phyloP scores from a whole-genome alignment of 2,329 filamentous ascomycete species.

The Fusarium guadeloupense region DNA sequence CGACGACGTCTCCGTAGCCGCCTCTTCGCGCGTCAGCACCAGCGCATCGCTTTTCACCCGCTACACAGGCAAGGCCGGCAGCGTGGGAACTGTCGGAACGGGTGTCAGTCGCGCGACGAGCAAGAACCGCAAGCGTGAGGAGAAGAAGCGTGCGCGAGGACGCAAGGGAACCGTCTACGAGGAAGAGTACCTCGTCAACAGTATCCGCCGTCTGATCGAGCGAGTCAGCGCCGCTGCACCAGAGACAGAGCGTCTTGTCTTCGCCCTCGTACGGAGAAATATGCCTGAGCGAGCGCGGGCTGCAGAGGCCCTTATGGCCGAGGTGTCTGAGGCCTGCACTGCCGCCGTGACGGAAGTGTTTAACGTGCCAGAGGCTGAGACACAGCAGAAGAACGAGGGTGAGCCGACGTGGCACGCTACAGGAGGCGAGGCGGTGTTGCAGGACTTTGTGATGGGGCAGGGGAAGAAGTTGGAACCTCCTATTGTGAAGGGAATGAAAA shows the following conservation, averaged over 20 bases:
- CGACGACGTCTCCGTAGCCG: conserved; percentile 91
- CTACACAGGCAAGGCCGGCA: conserved; percentile 78
- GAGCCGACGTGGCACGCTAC: conserved; percentile 48
- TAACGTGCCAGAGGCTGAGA: conserved; percentile 26
- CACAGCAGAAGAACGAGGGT: conserved; percentile 30
- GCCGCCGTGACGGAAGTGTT: conserved; percentile 78
- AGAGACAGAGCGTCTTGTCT: conserved; percentile 79
- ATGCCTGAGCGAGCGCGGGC: conserved; percentile 90
- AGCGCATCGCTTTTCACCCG: conserved; percentile 90
- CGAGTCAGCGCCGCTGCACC: conserved; percentile 76
- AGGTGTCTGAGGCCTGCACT: conserved; percentile 76
- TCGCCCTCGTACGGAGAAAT: conserved; percentile 77
- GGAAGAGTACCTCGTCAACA: conserved; percentile 95
- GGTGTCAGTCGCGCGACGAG: conserved; percentile 80
- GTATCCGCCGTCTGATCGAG: conserved; percentile 83
- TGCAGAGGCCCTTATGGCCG: conserved; percentile 76
- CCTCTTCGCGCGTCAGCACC: conserved; percentile 81
- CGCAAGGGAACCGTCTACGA: conserved; percentile 98
- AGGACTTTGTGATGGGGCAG: conserved; percentile 59
- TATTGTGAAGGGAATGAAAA: conserved; percentile 59
- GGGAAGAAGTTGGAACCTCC: conserved; percentile 59
- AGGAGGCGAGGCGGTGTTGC: conserved; percentile 63
- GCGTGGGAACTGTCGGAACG: conserved; percentile 74
- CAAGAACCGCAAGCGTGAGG: conserved; percentile 88
- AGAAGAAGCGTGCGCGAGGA: conserved; percentile 92